phyloP scores from a whole-genome alignment of 495 filamentous ascomycete species.

The Annulohypoxylon moriforme region DNA sequence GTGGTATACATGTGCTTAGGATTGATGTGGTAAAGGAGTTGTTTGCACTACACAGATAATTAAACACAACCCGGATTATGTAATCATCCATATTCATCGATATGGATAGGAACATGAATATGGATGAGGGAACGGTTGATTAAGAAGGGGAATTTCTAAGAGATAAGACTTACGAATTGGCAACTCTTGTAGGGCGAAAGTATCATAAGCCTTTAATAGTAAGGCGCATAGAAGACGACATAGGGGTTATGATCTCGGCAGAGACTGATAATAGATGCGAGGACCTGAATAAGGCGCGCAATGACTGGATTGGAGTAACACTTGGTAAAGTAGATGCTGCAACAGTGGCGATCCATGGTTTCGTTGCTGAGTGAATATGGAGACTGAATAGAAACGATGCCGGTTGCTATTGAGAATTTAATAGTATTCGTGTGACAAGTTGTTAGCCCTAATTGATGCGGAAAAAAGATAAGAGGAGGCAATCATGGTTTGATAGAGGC shows the following conservation, averaged over 20 bases:
- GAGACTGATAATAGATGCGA: not conserved
- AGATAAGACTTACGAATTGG: not conserved
- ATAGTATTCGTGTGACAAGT: not conserved
- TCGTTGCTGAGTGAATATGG: not conserved
- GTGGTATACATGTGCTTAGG: not conserved
- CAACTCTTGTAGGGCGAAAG: not conserved
- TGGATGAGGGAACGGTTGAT: not conserved
- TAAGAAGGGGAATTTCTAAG: not conserved
- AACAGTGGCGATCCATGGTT: not conserved
- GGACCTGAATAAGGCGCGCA: not conserved
- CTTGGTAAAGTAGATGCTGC: not conserved
- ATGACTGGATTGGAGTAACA: not conserved
- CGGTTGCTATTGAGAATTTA: not conserved
- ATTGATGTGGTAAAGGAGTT: not conserved
- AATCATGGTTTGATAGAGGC: not conserved
- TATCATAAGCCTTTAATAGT: not conserved
- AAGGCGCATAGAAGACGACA: not conserved
- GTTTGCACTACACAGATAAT: not conserved
- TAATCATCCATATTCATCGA: not conserved
- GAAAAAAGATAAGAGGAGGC: not conserved
- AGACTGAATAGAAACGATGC: not conserved
- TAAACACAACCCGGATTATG: not conserved
- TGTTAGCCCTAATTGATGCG: not conserved
- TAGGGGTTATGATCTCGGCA: not conserved
- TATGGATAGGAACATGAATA: not conserved